Base-by-base conservation (phyloP, 139 green algal genomes). In the Chlamydomonas sphaeroides region DNA sequence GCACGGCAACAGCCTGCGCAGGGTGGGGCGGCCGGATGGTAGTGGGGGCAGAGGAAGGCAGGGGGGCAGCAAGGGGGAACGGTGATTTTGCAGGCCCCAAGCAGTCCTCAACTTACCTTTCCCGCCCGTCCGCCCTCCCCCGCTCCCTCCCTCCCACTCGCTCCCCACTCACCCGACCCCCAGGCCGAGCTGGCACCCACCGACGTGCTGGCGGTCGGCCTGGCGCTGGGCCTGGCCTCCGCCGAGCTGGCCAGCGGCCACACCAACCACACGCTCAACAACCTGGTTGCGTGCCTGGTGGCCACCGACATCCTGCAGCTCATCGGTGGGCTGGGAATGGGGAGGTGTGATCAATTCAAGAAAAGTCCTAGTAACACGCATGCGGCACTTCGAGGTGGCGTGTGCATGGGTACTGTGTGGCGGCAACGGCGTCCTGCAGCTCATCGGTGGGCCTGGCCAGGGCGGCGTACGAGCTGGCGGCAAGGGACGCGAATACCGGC, bases 181-280 rank as follows among this genome's bases (percentile, higher is more conserved):
- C 75, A 88, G 77, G 51, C 68, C 10, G 78, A 80, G 65, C 53
- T 89, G 38, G 65, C 79, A 0, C 83, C 84, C 7, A 85, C 89
- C 26, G 87, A 93, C 63, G 2, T 89, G 20, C 28, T 89, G 0
- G 86, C 83, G 14, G 80, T 90, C 3, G 83, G 66, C 7, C 21
- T 91, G 1, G 93, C 70, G 0, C 69, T 97, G 32, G 84, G 68
- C 10, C 62, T 92, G 3, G 86, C 93, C 28, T 89, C 79, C 1
- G 45, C 78, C 42, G 88, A 96, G 48, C 42, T 93, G 6, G 33
- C 79, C 5, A 85, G 75, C n/a, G 79, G 90, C 75, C 92, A 96
- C 86, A 77, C 53, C 51, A 95, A 92, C 87, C 96, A 93, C 83
- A 96, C 92, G 2, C 80, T 98, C 20, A 96, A 96, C 89, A 98